Evolutionary conservation across 2,329 filamentous ascomycete genomes (phyloP), one percentile per base, ranked within the genome.

Genomic region (Trichophyton simii): DNA sequence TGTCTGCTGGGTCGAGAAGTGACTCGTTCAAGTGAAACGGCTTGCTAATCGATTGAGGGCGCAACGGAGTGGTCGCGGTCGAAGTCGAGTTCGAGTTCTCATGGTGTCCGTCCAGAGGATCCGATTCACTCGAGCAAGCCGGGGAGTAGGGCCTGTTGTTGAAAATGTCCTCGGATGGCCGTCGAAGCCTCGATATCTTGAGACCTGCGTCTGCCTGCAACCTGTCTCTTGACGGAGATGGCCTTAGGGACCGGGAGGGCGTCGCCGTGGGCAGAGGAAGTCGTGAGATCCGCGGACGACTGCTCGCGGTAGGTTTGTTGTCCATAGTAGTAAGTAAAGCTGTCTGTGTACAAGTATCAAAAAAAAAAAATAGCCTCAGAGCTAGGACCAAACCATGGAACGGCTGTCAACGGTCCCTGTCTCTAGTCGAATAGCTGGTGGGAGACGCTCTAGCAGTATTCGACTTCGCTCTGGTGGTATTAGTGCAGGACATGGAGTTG

Each of bases 271-370:
- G 80, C 63, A 82, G 72, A 11, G 82, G 82, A 55, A 84, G 73
- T 65, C 79, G 77, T 22, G 81, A 83, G 50, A 70, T 75, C 52
- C 81, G 76, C 62, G 82, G 81, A 58, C 83, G 75, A 38, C 71
- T 71, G 62, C 72, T 76, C 25, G 70, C 63, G 28, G 70, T 63
- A 46, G 67, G 68, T 55, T 67, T 66, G 61, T 67, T 72, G 63
- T 71, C 72, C 74, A 76, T 76, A 34, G 61, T 68, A 50, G 22
- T 22, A 22, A 22, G 22, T 22, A 22, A 22, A 28, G 28, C 28
- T 31, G 28, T 31, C 22, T 28, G 18, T 5, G 11, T 20, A 22
- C 9, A 11, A 13, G n/a, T 20, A 52, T 8, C 46, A 52, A 18
- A 1, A 18, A 18, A 18, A 38, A 38, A 22, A 13, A 38, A 13